These are phyloP conservation scores for Serendipita sp. DNA, from an alignment of 768 basidiomycete species.

Conservation along the genomic window DNA sequence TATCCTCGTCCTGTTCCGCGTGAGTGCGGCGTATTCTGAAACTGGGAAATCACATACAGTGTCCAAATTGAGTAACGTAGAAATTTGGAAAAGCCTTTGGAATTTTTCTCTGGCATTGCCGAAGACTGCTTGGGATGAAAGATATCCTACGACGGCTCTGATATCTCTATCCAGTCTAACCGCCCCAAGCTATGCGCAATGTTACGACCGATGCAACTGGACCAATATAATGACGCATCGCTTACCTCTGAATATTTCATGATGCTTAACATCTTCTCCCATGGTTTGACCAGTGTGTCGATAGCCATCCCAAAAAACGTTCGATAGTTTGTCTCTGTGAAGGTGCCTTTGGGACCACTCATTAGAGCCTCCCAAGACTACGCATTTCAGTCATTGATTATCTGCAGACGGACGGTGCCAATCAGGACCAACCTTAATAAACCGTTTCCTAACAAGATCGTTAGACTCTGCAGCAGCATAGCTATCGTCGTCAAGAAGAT, in stretches of 20 bases:
- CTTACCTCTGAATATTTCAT: conserved; percentile 79
- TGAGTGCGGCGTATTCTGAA: neutral
- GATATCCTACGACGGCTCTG: conserved; percentile 62
- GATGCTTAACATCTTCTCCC: conserved; percentile 75
- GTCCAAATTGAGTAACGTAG: conserved; percentile 80
- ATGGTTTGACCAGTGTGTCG: conserved; percentile 80
- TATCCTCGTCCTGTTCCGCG: conserved; percentile 63
- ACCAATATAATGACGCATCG: neutral
- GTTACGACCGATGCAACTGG: neutral
- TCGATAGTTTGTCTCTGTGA: conserved; percentile 80
- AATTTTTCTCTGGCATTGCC: conserved; percentile 90
- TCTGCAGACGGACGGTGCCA: neutral
- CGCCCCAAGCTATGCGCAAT: conserved; percentile 64
- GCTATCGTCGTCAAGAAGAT: conserved; percentile 75
- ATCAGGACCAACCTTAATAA: conserved; percentile 33
- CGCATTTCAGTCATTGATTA: neutral
- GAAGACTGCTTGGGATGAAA: conserved; percentile 76
- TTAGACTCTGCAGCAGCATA: conserved; percentile 74
- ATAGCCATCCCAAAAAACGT: conserved; percentile 71
- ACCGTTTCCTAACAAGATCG: conserved; percentile 77
- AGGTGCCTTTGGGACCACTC: conserved; percentile 75
- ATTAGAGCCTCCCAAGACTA: conserved; percentile 64
- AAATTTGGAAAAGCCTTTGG: conserved; percentile 78
- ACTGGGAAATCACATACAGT: conserved; percentile 27
- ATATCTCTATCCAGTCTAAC: conserved; percentile 90